Evolutionary conservation across 257 asterid species (phyloP), one percentile per base, ranked within the genome.

Genomic region (Jasminum sambac): DNA sequence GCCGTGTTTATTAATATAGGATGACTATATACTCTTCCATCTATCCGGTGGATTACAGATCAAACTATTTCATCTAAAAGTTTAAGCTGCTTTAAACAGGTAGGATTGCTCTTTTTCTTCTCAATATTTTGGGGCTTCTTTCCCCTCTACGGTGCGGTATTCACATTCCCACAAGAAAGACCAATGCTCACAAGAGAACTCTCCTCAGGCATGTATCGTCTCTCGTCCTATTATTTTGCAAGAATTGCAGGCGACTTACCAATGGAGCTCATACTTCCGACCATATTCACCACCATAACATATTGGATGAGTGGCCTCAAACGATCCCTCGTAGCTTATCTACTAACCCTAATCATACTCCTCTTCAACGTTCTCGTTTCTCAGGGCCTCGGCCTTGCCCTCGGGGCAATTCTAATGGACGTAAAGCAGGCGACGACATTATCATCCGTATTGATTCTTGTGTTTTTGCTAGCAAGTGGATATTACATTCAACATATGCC

Each of bases 231-330:
- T 50, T 90, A 77, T 77, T 75, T 88, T 5, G 95, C 98, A 14
- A 70, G 96, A 79, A 87, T 69, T 10, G 70, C 68, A 0, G 96
- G 97, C 0, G 98, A 92, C 57, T 70, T 92, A 4, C 98, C 98
- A 25, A 90, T 92, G 97, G 97, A 90, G 58, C 89, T 92, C 4
- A 81, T 88, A 2, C 89, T 92, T 13, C 98, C 98, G 2, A 90
- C 95, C n/a, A 67, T 88, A 13, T 90, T 84, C 9, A 85, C 87
- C 2, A 84, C 96, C 0, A 58, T 84, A 16, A 76, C 96, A 0
- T 92, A 92, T 60, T 92, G 98, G 97, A 88, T 88, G 95, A 95
- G 91, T 1, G 97, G 98, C 64, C 83, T 92, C 6, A 88, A 83
- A 67, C 90, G 96, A 37, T 83, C 94, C 38, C 40, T 84, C 38